phyloP scores from a whole-genome alignment of 352 stramenopile species.

The Pythium pyrilobum region DNA sequence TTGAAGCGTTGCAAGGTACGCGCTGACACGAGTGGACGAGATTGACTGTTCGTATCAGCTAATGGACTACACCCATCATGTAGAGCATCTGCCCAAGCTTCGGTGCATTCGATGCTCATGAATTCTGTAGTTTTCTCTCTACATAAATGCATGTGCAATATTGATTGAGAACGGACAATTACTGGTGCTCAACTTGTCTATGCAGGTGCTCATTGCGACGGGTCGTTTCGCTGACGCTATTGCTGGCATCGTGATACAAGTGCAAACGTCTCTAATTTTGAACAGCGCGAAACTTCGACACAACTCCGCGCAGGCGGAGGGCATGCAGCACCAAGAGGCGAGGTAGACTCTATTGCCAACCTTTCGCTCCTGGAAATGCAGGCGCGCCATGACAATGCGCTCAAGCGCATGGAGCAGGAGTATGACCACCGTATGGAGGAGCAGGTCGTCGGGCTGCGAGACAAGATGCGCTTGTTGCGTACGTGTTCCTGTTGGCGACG shows the following conservation, averaged over 20 bases:
- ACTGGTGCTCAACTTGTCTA: too few species aligned
- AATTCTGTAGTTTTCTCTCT: background rate
- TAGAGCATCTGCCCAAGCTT: slow-evolving; percentile 22
- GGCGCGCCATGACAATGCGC: slow-evolving; percentile 56
- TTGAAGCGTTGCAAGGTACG: slow-evolving; percentile 22
- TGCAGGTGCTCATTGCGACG: too few species aligned
- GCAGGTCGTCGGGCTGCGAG: slow-evolving; percentile 72
- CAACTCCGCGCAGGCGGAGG: too few species aligned
- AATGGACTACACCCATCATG: too few species aligned
- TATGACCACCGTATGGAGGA: slow-evolving; percentile 82
- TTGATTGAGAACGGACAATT: too few species aligned
- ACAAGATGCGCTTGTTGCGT: slow-evolving; percentile 85
- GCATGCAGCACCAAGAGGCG: too few species aligned
- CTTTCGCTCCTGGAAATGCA: slow-evolving; percentile 26
- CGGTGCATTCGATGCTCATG: slow-evolving; percentile 21
- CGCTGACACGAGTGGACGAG: too few species aligned
- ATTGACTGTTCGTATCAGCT: too few species aligned
- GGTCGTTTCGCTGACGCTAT: too few species aligned
- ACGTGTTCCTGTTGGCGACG: slow-evolving; percentile 10
- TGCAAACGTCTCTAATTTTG: too few species aligned
- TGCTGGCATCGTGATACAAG: too few species aligned
- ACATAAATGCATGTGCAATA: slow-evolving; percentile 1
- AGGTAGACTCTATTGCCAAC: slow-evolving; percentile 1
- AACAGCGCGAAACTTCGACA: too few species aligned
- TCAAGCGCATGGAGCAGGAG: slow-evolving; percentile 76